A percentile compares a stretch with the other conserved stretches of the same genome.
These are phyloP conservation scores for Magnolia sinica DNA, from an alignment of 164 flowering plant species.

Conservation along the genomic window DNA sequence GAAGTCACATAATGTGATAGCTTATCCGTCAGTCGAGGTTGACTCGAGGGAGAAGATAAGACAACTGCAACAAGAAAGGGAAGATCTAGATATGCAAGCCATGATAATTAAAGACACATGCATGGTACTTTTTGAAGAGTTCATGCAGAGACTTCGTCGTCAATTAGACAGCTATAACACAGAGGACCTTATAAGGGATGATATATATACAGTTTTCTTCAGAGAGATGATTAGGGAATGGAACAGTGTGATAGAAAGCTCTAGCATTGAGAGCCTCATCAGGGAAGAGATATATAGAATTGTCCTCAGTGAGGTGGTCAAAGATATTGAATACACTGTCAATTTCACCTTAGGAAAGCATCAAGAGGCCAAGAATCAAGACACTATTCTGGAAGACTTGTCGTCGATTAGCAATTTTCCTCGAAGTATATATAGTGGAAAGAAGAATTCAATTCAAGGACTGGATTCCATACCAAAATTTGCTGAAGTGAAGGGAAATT, in stretches of 20 bases:
- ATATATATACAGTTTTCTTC: slow-evolving; percentile 15
- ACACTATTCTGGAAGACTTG: slow-evolving; percentile 1
- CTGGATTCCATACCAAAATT: slow-evolving; percentile 21
- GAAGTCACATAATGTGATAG: neutral
- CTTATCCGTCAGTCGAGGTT: neutral
- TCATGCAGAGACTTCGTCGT: slow-evolving; percentile 20
- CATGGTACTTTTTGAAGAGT: slow-evolving; percentile 19
- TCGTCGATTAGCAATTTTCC: slow-evolving; percentile 1
- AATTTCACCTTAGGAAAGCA: neutral
- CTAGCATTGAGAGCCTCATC: slow-evolving; percentile 15
- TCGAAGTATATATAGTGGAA: slow-evolving; percentile 11
- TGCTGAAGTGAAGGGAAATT: slow-evolving; percentile 24
- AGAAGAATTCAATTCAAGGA: slow-evolving; percentile 26
- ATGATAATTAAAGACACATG: slow-evolving; percentile 32
- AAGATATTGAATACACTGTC: slow-evolving; percentile 3
- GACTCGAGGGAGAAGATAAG: slow-evolving; percentile 19
- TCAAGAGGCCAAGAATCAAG: slow-evolving; percentile 1
- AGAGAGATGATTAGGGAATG: slow-evolving; percentile 25
- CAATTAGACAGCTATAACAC: slow-evolving; percentile 16
- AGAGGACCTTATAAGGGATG: slow-evolving; percentile 28
- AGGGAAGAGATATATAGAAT: slow-evolving; percentile 27
- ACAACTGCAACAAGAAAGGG: slow-evolving; percentile 31
- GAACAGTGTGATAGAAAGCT: slow-evolving; percentile 20
- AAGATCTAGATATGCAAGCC: slow-evolving; percentile 28
- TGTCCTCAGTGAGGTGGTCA: slow-evolving; percentile 21